Evolutionary conservation across 257 asterid species (phyloP).

Genomic region (Knoxia roxburghii): DNA sequence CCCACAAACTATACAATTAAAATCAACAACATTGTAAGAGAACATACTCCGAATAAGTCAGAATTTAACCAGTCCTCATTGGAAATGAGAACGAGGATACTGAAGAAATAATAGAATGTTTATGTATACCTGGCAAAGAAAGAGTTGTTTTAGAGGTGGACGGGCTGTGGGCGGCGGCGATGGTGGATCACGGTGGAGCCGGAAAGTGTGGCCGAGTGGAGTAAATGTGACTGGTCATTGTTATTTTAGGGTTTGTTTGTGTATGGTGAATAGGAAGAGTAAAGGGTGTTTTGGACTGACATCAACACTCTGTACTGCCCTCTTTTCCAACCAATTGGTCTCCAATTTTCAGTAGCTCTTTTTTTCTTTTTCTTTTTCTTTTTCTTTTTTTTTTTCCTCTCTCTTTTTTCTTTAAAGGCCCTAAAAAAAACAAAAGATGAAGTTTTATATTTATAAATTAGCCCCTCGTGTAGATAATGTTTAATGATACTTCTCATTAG

Average conservation of each 20-base stretch:
- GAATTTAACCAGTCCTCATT: background rate
- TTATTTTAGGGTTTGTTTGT: background rate
- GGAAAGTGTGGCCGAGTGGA: background rate
- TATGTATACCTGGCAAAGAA: background rate
- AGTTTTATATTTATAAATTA: too few species aligned
- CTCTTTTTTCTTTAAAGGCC: too few species aligned
- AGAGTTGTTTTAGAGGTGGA: background rate
- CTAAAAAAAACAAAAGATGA: too few species aligned
- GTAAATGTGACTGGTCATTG: background rate
- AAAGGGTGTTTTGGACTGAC: too few species aligned
- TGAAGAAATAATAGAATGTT: too few species aligned
- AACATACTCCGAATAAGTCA: background rate
- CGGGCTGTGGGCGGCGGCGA: background rate
- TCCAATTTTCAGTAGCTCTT: too few species aligned
- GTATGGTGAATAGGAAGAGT: background rate
- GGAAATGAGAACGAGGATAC: too few species aligned
- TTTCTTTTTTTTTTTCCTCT: too few species aligned
- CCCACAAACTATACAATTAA: background rate
- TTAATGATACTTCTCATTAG: too few species aligned
- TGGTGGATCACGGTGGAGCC: constrained; percentile 3
- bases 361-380: too few species aligned
- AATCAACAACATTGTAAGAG: background rate
- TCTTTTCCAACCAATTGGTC: background rate
- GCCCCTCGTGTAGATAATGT: too few species aligned
- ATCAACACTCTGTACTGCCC: background rate